Evolutionary conservation across 345 rosid species (phyloP).

Genomic region (Syzygium oleosum): DNA sequence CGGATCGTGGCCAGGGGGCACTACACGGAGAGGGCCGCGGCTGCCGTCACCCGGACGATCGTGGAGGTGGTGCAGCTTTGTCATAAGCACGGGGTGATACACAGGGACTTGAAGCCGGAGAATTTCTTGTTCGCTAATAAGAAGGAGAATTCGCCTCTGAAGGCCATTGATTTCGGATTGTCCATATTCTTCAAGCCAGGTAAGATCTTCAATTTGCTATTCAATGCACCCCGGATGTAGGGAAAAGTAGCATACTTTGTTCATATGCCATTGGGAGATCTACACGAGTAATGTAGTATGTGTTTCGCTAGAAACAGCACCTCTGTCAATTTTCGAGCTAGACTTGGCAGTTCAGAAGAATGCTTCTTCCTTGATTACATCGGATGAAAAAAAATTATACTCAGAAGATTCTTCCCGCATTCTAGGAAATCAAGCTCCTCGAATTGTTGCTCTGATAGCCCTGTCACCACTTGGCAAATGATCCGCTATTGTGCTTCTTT

Average conservation of each 20-base stretch:
- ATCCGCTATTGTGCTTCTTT: neutral
- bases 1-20: slow-evolving; percentile 99
- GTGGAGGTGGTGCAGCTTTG: slow-evolving; percentile 96
- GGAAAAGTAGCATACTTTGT: neutral
- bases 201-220: slow-evolving; percentile 10
- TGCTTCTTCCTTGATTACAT: neutral
- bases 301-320: neutral
- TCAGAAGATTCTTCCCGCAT: neutral
- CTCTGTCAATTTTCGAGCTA: neutral
- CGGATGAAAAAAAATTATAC: neutral
- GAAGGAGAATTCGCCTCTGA: slow-evolving; percentile 97
- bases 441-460: neutral
- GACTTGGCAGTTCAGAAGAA: neutral
- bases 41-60: slow-evolving; percentile 82
- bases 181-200: slow-evolving; percentile 99
- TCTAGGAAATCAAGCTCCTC: neutral
- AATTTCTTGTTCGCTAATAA: slow-evolving; percentile 93
- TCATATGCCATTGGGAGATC: neutral
- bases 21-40: slow-evolving; percentile 97
- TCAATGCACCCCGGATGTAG: neutral
- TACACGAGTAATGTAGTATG: neutral
- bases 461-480: neutral
- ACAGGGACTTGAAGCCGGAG: slow-evolving; percentile 98
- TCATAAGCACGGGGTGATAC: slow-evolving; percentile 95
- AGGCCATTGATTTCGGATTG: slow-evolving; percentile 98